Evolutionary conservation across 257 asterid genomes (phyloP), one percentile per base, ranked within the genome.

Genomic region (Solanum lycopersicoides): DNA sequence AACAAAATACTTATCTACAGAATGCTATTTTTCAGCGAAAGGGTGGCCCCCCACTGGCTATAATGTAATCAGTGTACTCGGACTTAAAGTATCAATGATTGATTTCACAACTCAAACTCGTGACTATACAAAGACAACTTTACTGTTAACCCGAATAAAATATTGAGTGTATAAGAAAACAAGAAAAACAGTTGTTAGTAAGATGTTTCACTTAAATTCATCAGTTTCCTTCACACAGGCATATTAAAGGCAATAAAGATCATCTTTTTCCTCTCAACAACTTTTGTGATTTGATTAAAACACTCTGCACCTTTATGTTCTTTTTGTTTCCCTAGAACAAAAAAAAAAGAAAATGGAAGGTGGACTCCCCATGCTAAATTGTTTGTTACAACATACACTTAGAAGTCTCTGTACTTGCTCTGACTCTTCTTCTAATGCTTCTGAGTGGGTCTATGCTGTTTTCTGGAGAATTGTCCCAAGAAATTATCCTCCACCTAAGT

Each of bases 401-500:
- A 93, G 97, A 90, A 93, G 94, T 92, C 86, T 94, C 6, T 95
- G 98, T 88, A 86, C 93, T 79, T 91, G 82, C 80, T 88, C 93
- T 37, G 90, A 89, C 88, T 91, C 93, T 76, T 90, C 96, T 32
- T 86, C 93, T 32, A 44, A 32, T 45, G 88, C 93, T 84, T 89
- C 96, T 8, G 95, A 94, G 69, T 95, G 98, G 98, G 94, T 87
- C 23, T 95, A 94, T 87, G 95, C 98, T 41, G 94, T 95, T 87
- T 95, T 93, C 90, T 95, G 98, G 98, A 94, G 93, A 73, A 94
- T 93, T 90, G 90, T 95, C 71, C 98, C 98, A 14, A 93, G 98
- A 87, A 94, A 93, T 69, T 95, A 93, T 69, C 98, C 98, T 87
- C 98, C 98, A 39, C 97, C 98, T 41, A 95, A 93, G 98, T 95